These are phyloP conservation scores for Hypocrella siamensis DNA, from an alignment of 2,329 filamentous ascomycete genomes.

Conservation along the genomic window DNA sequence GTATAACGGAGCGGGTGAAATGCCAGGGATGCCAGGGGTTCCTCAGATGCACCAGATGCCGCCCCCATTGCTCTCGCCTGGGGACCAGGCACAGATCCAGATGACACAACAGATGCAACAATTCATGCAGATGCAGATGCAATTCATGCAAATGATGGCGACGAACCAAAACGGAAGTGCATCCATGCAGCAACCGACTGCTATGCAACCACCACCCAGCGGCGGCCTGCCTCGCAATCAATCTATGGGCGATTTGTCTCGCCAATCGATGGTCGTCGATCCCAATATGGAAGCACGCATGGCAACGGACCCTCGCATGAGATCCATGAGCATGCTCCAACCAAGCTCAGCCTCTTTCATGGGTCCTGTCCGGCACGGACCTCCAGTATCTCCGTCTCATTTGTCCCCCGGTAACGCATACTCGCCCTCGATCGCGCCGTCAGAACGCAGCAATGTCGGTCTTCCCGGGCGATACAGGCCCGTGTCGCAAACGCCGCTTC, in stretches of 20 bases:
- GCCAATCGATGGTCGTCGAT: slow-evolving; percentile 31
- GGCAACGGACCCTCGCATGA: slow-evolving; percentile 31
- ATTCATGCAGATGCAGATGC: slow-evolving; percentile 90
- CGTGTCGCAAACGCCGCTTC: slow-evolving; percentile 48
- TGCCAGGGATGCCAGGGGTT: slow-evolving; percentile 11
- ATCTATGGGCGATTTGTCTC: slow-evolving; percentile 28
- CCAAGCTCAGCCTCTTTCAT: slow-evolving; percentile 46
- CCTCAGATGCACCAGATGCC: slow-evolving; percentile 24
- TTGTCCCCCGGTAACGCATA: slow-evolving; percentile 41
- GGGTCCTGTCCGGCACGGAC: slow-evolving; percentile 23
- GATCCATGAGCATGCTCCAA: slow-evolving; percentile 76
- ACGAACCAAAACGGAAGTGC: slow-evolving; percentile 15
- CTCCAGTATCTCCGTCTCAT: slow-evolving; percentile 14
- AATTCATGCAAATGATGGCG: slow-evolving; percentile 77
- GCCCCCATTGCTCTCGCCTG: slow-evolving; percentile 34
- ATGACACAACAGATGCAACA: slow-evolving; percentile 74
- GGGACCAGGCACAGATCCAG: slow-evolving; percentile 61
- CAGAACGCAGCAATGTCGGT: slow-evolving; percentile 86
- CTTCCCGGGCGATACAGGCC: slow-evolving; percentile 82
- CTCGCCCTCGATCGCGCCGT: slow-evolving; percentile 82
- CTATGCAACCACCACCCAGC: slow-evolving; percentile 13
- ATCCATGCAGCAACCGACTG: slow-evolving; percentile 15
- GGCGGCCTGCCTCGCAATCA: slow-evolving; percentile 14
- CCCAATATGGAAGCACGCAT: slow-evolving; percentile 27
- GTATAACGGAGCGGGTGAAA: slow-evolving; percentile 16